Conservation (phyloP, 345 rosid genomes). For the Angophora floribunda region DNA sequence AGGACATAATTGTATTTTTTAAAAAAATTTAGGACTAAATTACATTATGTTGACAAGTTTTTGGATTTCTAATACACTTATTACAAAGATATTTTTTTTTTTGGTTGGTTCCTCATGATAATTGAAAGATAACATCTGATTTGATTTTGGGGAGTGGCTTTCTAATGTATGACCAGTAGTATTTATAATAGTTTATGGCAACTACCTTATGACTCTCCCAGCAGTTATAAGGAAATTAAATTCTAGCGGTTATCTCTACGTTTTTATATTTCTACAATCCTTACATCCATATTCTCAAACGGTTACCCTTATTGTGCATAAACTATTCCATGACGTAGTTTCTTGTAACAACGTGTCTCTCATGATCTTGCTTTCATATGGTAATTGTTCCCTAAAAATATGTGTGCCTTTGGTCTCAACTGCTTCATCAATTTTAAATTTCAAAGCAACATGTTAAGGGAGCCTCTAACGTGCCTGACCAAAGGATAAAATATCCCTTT, state of each 20-base stretch:
- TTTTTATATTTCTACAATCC: neutral
- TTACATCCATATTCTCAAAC: neutral
- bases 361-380: neutral
- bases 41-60: too few relatives aligned
- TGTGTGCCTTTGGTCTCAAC: neutral
- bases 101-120: too few relatives aligned
- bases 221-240: too few relatives aligned
- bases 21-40: too few relatives aligned
- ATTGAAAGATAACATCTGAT: neutral
- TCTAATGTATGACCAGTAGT: neutral
- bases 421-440: neutral
- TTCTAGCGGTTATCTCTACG: neutral
- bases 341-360: neutral
- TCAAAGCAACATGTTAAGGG: neutral
- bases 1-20: too few relatives aligned
- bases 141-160: neutral
- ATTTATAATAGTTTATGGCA: too few relatives aligned
- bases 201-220: neutral
- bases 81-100: too few relatives aligned
- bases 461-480: too few relatives aligned
- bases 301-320: neutral
- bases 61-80: too few relatives aligned
- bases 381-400: neutral
- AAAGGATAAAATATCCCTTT: neutral
- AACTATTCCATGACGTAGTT: neutral